phyloP scores from a whole-genome alignment of 176 grass and related monocot genomes.

The Oryza punctata region DNA sequence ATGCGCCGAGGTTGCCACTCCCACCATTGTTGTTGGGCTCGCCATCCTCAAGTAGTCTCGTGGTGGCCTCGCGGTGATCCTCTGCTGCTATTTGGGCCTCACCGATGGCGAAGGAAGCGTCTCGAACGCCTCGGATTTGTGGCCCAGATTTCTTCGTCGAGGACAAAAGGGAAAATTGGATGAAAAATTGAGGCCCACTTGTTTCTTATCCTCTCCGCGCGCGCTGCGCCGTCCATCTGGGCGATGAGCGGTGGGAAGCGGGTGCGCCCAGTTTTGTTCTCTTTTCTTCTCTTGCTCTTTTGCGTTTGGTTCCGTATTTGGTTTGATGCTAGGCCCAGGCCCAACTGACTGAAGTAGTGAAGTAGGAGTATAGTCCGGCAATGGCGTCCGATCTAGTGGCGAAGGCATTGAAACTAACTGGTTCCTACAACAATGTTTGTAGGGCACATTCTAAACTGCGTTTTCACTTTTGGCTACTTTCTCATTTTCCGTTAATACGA shows the following conservation, averaged over 20 bases:
- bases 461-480: too few relatives aligned
- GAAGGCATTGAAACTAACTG: too few relatives aligned
- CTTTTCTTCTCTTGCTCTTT: neutral
- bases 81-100: neutral
- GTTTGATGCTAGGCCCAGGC: too few relatives aligned
- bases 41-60: slow-evolving; percentile 38
- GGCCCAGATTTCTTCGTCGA: slow-evolving; percentile 33
- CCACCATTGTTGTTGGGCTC: slow-evolving; percentile 40
- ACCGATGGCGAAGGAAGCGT: neutral
- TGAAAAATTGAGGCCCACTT: slow-evolving; percentile 33
- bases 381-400: too few relatives aligned
- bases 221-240: neutral
- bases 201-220: slow-evolving; percentile 40
- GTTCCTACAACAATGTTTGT: too few relatives aligned
- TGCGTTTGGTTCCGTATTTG: too few relatives aligned
- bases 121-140: neutral
- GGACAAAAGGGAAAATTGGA: too few relatives aligned
- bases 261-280: too few relatives aligned
- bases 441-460: too few relatives aligned
- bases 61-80: neutral
- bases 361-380: too few relatives aligned
- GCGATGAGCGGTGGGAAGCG: neutral
- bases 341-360: too few relatives aligned
- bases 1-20: slow-evolving; percentile 16
- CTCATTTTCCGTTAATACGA: too few relatives aligned